phyloP scores from a whole-genome alignment of 345 rosid species.

The Euphorbia peplus region DNA sequence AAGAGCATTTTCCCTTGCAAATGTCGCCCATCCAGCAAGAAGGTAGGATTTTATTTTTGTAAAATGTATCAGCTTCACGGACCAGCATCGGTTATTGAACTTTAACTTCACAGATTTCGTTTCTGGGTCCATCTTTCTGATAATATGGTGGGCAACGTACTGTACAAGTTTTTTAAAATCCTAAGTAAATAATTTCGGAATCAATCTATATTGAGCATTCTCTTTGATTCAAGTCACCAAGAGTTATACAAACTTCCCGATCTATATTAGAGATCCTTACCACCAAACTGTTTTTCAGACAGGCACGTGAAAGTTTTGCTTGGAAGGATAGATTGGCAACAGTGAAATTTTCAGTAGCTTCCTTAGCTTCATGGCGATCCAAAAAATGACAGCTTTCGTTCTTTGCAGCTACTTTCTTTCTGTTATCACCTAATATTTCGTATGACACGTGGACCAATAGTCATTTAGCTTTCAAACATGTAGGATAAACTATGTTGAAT shows the following conservation, averaged over 20 bases:
- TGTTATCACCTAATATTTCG: no score
- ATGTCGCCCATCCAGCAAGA: neutral
- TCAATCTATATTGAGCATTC: neutral
- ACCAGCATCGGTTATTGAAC: no score
- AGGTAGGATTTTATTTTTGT: neutral
- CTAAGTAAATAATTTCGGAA: neutral
- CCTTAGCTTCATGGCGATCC: neutral
- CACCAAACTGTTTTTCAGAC: no score
- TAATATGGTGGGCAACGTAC: neutral
- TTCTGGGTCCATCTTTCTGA: no score
- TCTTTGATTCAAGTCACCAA: neutral
- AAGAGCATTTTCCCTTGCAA: constrained; percentile 2
- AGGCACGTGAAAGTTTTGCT: neutral
- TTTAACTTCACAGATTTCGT: no score
- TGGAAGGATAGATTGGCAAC: neutral
- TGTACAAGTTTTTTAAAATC: neutral
- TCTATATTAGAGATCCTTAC: neutral
- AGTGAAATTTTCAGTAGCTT: neutral
- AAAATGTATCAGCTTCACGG: neutral
- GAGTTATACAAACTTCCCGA: neutral
- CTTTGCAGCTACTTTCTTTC: neutral
- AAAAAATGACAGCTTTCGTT: neutral
- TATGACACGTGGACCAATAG: no score
- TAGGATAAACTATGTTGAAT: no score
- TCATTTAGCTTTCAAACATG: no score